A percentile compares a stretch with the other conserved stretches of the same genome.
These are phyloP conservation scores for Spencermartinsiella ligniputridi DNA, from an alignment of 1,139 yeast genomes.

Conservation along the genomic window DNA sequence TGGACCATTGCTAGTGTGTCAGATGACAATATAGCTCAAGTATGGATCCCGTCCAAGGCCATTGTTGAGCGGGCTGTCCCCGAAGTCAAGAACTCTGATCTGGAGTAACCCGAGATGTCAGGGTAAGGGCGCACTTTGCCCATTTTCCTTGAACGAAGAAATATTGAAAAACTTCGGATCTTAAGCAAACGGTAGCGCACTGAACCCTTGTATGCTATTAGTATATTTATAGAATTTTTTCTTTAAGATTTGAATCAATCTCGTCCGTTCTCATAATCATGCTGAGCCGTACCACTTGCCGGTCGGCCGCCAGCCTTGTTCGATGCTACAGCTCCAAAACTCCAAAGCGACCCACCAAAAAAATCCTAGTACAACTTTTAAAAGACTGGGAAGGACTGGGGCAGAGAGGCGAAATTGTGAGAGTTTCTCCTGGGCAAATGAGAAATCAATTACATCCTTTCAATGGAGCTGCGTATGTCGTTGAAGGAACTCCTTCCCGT, in stretches of 20 bases:
- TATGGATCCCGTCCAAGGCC: constrained; percentile 47
- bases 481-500: constrained; percentile 49
- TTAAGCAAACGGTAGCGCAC: too few species aligned
- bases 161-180: too few species aligned
- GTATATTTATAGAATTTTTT: too few species aligned
- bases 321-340: neutral
- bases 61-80: constrained; percentile 9
- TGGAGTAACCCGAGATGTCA: constrained; percentile 3
- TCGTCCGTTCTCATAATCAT: too few species aligned
- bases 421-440: constrained; percentile 81
- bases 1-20: constrained; percentile 79
- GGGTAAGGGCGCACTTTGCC: neutral
- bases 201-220: too few species aligned
- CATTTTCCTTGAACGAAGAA: too few species aligned
- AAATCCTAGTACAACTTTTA: constrained; percentile 57
- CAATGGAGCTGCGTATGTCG: constrained; percentile 69
- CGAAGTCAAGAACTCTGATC: constrained; percentile 3
- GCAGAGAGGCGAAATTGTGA: constrained; percentile 63
- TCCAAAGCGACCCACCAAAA: constrained; percentile 5
- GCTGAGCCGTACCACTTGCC: too few species aligned
- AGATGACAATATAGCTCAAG: constrained; percentile 80
- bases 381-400: constrained; percentile 59
- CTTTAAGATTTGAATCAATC: too few species aligned
- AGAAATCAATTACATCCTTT: constrained; percentile 65
- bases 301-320: too few species aligned